Percentiles rank a stretch among this genome's conserved stretches.
These are phyloP conservation scores for Penicillium sp. DNA, from an alignment of 2,329 filamentous ascomycete genomes.

Conservation along the genomic window DNA sequence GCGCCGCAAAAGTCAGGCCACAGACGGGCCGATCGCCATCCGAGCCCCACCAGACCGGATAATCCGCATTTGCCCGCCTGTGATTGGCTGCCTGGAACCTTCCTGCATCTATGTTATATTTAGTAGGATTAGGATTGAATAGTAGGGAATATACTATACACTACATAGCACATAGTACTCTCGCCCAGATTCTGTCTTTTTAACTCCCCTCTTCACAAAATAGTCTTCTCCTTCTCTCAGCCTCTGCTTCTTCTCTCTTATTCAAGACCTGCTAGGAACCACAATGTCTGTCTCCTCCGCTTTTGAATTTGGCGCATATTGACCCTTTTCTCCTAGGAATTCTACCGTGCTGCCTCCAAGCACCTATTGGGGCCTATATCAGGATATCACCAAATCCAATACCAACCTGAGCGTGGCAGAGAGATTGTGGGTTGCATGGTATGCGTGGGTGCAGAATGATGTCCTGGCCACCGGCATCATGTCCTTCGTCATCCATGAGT, in stretches of 20 bases:
- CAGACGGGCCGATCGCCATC: constrained; percentile 30
- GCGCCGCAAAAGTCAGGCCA: constrained; percentile 30
- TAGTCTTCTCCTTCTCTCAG: no score
- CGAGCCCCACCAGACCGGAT: constrained; percentile 12
- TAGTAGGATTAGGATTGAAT: no score
- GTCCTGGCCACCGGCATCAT: constrained; percentile 93
- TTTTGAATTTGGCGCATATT: background rate
- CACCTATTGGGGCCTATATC: constrained; percentile 61
- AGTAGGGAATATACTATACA: no score
- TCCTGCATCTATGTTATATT: no score
- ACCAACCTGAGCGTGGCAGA: constrained; percentile 80
- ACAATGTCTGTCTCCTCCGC: background rate
- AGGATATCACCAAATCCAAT: constrained; percentile 65
- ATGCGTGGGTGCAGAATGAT: constrained; percentile 97
- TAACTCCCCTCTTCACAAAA: no score
- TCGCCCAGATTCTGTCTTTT: no score
- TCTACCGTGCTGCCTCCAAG: constrained; percentile 46
- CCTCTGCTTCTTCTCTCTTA: background rate
- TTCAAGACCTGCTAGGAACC: background rate
- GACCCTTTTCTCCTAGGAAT: constrained; percentile 40
- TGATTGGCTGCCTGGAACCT: background rate
- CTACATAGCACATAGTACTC: no score
- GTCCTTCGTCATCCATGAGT: constrained; percentile 93
- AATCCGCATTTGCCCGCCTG: background rate
- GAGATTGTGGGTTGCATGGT: constrained; percentile 92